phyloP scores from a whole-genome alignment of 371 early-diverging fungal genomes.

The Mortierella sp. region DNA sequence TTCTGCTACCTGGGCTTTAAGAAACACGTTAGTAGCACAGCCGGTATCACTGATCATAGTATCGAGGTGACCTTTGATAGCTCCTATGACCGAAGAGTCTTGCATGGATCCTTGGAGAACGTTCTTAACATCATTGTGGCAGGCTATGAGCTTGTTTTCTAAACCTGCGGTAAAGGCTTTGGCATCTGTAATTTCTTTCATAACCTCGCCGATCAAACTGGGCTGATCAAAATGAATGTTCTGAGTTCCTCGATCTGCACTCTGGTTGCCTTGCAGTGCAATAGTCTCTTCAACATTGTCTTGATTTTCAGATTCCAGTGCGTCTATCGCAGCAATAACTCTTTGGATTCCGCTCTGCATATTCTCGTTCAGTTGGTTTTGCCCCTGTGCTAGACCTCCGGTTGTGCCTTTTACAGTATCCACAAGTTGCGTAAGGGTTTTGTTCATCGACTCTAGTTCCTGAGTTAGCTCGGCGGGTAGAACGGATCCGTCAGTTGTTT shows the following conservation, averaged over 20 bases:
- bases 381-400: conserved; percentile 6
- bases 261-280: not conserved
- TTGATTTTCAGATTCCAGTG: conserved; percentile 8
- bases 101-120: conserved; percentile 27
- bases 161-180: not conserved
- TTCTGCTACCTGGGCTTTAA: conserved; percentile 15
- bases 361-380: conserved; percentile 11
- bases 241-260: not conserved
- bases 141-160: not conserved
- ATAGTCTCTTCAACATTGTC: not conserved
- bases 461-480: not conserved
- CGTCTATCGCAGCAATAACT: conserved; percentile 16
- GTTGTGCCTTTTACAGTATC: not conserved
- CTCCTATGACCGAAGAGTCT: conserved; percentile 19
- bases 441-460: conserved; percentile 25
- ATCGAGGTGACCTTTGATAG: conserved; percentile 13
- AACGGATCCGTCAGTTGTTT: too few relatives aligned
- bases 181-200: conserved; percentile 4
- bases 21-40: not conserved
- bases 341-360: conserved; percentile 15
- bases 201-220: not conserved
- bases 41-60: conserved; percentile 3
- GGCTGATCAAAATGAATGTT: conserved; percentile 1
- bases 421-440: conserved; percentile 7
- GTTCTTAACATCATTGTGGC: conserved; percentile 16